Base-by-base conservation (phyloP, 495 filamentous ascomycete species). In the Jackrogersella multiformis region DNA sequence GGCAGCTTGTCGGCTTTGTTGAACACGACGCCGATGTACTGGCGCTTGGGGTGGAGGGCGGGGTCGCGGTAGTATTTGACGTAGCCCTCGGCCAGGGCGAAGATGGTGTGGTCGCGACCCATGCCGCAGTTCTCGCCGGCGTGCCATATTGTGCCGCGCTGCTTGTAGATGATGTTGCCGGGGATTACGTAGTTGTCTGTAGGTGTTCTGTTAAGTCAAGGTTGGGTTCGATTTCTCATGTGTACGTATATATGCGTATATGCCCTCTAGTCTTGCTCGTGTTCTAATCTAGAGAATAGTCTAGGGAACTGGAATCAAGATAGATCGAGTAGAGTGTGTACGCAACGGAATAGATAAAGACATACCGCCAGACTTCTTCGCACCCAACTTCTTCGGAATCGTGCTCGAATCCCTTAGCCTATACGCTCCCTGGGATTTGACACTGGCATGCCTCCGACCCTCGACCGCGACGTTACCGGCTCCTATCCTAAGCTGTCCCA, bases 31-130 rank as follows among this genome's bases (percentile, higher is more conserved):
- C 95, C 95, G 74, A 99, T 99, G 78, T 90, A 98, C 74, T 93
- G 88, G 44, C 93, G 86, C 45, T 90, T 90, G 1, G 93, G 89
- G 73, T 97, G 91, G 28, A 79, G 83, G 49, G 82, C 71, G 1
- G 93, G 94, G 69, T 97, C 94, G 58, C 88, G 87, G 81, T 99
- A 99, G 83, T 96, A 99, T 64, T 92, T 92, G 45, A 99, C 95
- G 78, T 94, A 98, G 41, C 95, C 95, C 10, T 89, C 80, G 32
- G 89, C 82, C 30, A 85, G 85, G 35, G 95, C 91, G 76, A 90
- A 97, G 81, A 99, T 97, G 28, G 94, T 97, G 83, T 97, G 95
- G 79, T 98, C 94, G n/a, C 94, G 88, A 12, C 95, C 95, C 84
- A 97, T 92, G 59, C 83, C 89, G 74, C 90, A 91, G 79, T 97